A percentile compares a stretch with the other conserved stretches of the same genome.
These are phyloP conservation scores for Penicillium crustosum DNA, from an alignment of 2,329 filamentous ascomycete species.

Conservation along the genomic window DNA sequence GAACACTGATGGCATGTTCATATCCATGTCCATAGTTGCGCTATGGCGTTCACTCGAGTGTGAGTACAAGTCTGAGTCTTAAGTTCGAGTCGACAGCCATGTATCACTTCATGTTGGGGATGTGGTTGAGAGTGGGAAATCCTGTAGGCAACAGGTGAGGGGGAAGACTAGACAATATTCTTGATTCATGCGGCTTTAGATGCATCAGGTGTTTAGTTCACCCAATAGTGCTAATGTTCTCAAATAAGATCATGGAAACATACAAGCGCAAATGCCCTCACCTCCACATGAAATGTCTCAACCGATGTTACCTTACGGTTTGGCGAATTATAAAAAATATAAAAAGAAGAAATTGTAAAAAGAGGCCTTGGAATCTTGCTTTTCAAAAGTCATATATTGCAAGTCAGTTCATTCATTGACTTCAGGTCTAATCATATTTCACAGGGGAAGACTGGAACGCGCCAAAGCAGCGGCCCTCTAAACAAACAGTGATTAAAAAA, in stretches of 20 bases:
- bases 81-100: not conserved
- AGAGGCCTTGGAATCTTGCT: not conserved
- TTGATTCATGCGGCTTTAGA: not conserved
- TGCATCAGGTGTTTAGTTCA: not conserved
- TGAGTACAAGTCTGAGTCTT: not conserved
- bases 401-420: constrained; percentile 14
- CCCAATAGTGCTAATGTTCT: not conserved
- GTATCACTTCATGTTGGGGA: not conserved
- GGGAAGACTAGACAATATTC: not conserved
- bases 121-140: not conserved
- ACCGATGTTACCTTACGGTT: not conserved
- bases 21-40: not conserved
- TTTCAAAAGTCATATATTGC: constrained; percentile 10
- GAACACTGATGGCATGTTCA: constrained; percentile 6
- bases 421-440: constrained; percentile 28
- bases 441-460: constrained; percentile 18
- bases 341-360: not conserved
- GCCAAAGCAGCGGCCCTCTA: constrained; percentile 15
- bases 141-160: not conserved
- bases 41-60: not conserved
- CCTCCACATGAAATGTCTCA: not conserved
- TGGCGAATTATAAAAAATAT: not conserved
- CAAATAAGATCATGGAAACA: not conserved
- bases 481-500: constrained; percentile 18
- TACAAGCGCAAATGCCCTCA: not conserved